Evolutionary conservation across 164 flowering plant species (phyloP), one percentile per base, ranked within the genome.

Genomic region (Annona squamosa): DNA sequence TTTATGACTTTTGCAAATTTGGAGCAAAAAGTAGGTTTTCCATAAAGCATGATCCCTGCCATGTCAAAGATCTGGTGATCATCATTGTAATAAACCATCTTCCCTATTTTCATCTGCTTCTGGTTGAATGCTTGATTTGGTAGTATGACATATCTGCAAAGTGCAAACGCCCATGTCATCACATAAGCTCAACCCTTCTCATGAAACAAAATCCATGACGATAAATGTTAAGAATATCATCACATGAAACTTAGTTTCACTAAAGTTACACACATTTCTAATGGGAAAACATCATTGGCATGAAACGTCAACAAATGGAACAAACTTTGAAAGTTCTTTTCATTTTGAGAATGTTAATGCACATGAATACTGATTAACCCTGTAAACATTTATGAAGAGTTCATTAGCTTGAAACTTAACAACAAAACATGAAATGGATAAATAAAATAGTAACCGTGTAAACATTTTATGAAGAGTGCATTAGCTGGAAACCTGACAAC

Each of bases 11-110:
- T 79, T 1, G 84, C 70, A 9, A 86, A 79, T 76, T 82, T 87
- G 72, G 77, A 78, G 77, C 86, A 86, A 75, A 88, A 88, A 46
- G 82, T 78, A 46, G 79, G 85, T 74, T 81, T 87, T 69, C 91
- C 94, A 57, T 83, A 81, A 75, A 90, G 82, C 89, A 90, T 84
- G 70, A 88, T 79, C 42, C 94, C 94, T 48, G 88, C 85, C 67
- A 72, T 76, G 17, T 80, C 85, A 84, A 90, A 90, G 68, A 90
- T 83, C 63, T 46, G 46, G 45, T 61, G 18, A 44, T 73, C 46
- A 44, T 73, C 46, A 41, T 42, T 9, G 16, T 62, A 44, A 71
- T 26, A 13, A 63, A 77, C 69, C 61, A 76, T 71, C 72, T 69
- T 74, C n/a, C 78, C 81, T 52, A 76, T 71, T 74, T 68, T 80